Evolutionary conservation across 768 basidiomycete species (phyloP).

Genomic region (Mrakia gelida): DNA sequence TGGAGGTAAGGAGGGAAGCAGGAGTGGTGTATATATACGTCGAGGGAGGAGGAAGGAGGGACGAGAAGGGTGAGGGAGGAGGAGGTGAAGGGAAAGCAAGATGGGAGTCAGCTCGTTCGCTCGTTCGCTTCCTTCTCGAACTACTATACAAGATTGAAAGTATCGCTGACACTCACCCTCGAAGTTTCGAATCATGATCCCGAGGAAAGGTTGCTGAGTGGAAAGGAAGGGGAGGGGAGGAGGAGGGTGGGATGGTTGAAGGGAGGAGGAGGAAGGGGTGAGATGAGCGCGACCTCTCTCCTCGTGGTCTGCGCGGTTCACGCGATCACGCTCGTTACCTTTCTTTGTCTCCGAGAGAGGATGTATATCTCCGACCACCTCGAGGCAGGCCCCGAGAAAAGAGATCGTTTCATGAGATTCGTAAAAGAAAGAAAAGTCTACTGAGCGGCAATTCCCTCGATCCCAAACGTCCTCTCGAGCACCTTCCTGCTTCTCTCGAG

Average conservation of each 20-base stretch:
- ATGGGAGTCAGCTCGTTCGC: background rate
- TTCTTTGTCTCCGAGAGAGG: no score
- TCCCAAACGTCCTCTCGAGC: conserved; percentile 12
- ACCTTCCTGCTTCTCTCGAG: conserved; percentile 41
- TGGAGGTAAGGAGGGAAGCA: conserved; percentile 42
- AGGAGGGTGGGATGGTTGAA: background rate
- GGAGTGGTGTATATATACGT: background rate
- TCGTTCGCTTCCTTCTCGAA: no score
- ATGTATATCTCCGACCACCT: no score
- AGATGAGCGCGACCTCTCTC: no score
- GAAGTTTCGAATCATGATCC: conserved; percentile 22
- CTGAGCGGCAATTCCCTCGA: background rate
- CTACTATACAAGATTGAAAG: no score
- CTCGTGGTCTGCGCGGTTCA: no score
- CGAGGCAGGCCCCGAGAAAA: no score
- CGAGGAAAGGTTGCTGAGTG: background rate
- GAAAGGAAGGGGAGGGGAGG: background rate
- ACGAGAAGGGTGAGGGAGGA: background rate
- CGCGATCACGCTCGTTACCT: no score
- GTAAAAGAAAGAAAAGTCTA: no score
- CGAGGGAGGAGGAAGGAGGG: background rate
- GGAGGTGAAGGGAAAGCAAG: background rate
- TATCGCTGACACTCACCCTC: background rate
- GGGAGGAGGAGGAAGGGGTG: no score
- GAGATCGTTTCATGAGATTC: no score